Conservation (phyloP, 768 basidiomycete species). For the Boletellus emodensis region DNA sequence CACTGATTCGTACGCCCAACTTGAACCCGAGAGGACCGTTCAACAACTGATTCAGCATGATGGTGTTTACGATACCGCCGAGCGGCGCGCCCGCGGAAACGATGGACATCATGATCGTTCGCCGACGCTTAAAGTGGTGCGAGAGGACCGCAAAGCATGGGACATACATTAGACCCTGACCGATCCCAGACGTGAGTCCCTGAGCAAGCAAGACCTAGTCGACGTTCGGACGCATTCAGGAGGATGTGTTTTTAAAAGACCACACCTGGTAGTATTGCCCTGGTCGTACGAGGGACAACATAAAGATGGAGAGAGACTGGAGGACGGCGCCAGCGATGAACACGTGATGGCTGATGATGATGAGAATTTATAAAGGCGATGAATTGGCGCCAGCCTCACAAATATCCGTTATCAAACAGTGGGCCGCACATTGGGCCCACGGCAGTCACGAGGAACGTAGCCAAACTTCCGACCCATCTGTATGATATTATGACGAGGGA, state of each 20-base stretch:
- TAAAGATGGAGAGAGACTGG: slow-evolving; percentile 32
- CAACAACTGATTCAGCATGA: slow-evolving; percentile 50
- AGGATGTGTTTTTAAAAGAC: neutral
- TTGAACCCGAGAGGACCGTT: slow-evolving; percentile 45
- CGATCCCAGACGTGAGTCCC: slow-evolving; percentile 41
- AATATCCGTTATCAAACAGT: slow-evolving; percentile 27
- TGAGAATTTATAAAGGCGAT: neutral
- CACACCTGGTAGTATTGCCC: slow-evolving; percentile 14
- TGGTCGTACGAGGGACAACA: slow-evolving; percentile 35
- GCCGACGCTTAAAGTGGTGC: slow-evolving; percentile 41
- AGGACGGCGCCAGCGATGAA: slow-evolving; percentile 25
- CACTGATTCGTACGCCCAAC: slow-evolving; percentile 37
- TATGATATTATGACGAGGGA: neutral
- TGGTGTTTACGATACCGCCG: slow-evolving; percentile 55
- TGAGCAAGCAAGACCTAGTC: slow-evolving; percentile 41
- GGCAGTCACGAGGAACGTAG: slow-evolving; percentile 13
- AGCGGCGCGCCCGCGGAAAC: slow-evolving; percentile 45
- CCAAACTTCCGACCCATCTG: slow-evolving; percentile 28
- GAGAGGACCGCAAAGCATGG: slow-evolving; percentile 41
- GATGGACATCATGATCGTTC: slow-evolving; percentile 44
- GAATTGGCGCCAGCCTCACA: slow-evolving; percentile 12
- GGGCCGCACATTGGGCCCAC: slow-evolving; percentile 24
- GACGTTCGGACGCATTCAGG: neutral
- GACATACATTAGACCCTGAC: slow-evolving; percentile 41
- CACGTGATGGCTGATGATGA: slow-evolving; percentile 10